phyloP scores from a whole-genome alignment of 352 stramenopile species.

The Phytophthora constricta region DNA sequence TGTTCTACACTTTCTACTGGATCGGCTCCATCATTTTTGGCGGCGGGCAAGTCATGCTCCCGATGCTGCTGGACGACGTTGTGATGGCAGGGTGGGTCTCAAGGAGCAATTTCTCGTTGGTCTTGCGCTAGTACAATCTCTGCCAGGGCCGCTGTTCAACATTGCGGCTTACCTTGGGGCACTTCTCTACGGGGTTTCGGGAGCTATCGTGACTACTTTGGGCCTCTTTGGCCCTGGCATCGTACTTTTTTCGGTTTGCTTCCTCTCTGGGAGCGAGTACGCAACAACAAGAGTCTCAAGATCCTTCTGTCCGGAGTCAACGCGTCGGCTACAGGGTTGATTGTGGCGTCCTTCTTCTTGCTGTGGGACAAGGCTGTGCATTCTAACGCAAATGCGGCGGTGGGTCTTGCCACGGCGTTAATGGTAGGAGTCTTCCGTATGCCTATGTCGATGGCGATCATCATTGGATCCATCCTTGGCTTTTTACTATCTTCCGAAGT shows the following conservation, averaged over 20 bases:
- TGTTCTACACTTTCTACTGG: constrained; percentile 95
- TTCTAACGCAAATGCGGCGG: constrained; percentile 82
- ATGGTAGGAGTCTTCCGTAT: constrained; percentile 87
- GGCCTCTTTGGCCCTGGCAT: constrained; percentile 94
- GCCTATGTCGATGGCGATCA: constrained; percentile 64
- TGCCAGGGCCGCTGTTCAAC: constrained; percentile 96
- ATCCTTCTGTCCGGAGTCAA: constrained; percentile 92
- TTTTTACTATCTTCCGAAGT: constrained; percentile 55
- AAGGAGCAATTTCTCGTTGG: constrained; percentile 93
- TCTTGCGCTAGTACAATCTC: constrained; percentile 92
- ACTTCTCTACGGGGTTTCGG: constrained; percentile 86
- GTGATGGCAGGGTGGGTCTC: constrained; percentile 90
- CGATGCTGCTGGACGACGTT: constrained; percentile 86
- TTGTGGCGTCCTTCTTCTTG: constrained; percentile 90
- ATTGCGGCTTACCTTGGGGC: constrained; percentile 93
- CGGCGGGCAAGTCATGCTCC: constrained; percentile 94
- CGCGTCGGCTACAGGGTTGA: constrained; percentile 88
- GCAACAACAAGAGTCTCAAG: constrained; percentile 87
- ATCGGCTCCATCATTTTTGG: constrained; percentile 96
- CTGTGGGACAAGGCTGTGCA: constrained; percentile 88
- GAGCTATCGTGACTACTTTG: constrained; percentile 86
- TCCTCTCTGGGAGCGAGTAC: constrained; percentile 92
- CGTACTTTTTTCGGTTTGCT: constrained; percentile 92
- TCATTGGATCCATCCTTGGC: constrained; percentile 55
- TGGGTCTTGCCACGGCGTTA: constrained; percentile 81